A percentile compares a stretch with the other conserved stretches of the same genome.
phyloP scores from a whole-genome alignment of 2,329 filamentous ascomycete species.

The Aspergillus melleus region DNA sequence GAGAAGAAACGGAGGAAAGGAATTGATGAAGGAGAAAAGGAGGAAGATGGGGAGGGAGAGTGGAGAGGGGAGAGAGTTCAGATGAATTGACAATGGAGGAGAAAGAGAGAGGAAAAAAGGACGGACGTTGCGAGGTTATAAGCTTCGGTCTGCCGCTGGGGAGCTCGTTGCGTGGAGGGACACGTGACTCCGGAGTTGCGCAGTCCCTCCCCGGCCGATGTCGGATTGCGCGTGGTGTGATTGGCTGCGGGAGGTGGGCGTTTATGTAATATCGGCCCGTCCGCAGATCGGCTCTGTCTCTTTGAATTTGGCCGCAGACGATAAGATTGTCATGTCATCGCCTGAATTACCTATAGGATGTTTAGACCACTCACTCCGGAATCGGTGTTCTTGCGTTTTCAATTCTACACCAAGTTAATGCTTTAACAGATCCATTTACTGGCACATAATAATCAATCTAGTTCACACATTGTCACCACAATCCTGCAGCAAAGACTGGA shows the following conservation, averaged over 20 bases:
- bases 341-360: no score
- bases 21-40: conserved; percentile 9
- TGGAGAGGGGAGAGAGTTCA: conserved; percentile 4
- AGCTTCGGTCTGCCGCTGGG: conserved; percentile 14
- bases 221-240: conserved; percentile 10
- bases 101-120: conserved; percentile 14
- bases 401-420: no score
- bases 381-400: no score
- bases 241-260: not conserved
- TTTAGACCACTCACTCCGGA: no score
- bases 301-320: no score
- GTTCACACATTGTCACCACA: no score
- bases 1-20: conserved; percentile 11
- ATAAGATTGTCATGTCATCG: no score
- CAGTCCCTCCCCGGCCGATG: conserved; percentile 29
- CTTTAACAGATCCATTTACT: no score
- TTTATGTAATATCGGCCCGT: not conserved
- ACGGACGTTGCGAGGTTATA: conserved; percentile 16
- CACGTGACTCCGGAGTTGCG: conserved; percentile 31
- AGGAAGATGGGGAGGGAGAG: not conserved
- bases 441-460: no score
- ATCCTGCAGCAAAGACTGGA: no score
- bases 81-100: not conserved
- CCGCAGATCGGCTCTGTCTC: no score
- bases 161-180: conserved; percentile 5